Evolutionary conservation across 768 basidiomycete genomes (phyloP), one percentile per base, ranked within the genome.

Genomic region (Russula earlei): DNA sequence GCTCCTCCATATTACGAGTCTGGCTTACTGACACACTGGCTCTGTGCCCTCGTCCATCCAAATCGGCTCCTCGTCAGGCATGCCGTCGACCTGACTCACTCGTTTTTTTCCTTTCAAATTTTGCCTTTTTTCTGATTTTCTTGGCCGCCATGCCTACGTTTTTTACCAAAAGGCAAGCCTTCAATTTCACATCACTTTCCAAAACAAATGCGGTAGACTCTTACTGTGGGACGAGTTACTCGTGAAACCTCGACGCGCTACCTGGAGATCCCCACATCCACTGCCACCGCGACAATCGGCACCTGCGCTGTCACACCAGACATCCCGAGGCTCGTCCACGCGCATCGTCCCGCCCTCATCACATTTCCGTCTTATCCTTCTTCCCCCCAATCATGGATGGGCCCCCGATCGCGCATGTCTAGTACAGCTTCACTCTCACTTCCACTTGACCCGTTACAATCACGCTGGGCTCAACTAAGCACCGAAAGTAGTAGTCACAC

Each of bases 271-370:
- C 20, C 31, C 45, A 20, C 52, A 27, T 14, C 3, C 19, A 10
- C 56, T 48, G 1, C 24, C n/a, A 1, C 24, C 51, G 34, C 45
- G 41, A 36, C 27, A 17, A 20, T 34, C 41, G 12, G 52, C 47
- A 9, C 47, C 44, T 2, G 14, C 47, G 17, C 17, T 54, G 8
- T 41, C 57, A 11, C 27, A 19, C 14, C 57, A 53, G 22, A 44
- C 11, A 12, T 54, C 57, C 17, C 40, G n/a, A 27, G 27, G 17
- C 46, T 54, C 57, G 10, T 58, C 57, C 20, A 58, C 51, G 11
- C 57, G 57, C 36, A 58, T 25, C 47, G 54, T 54, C 8, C 47
- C 47, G 20, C 57, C 57, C 27, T 58, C 56, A 7, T 49, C 17
- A 33, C 57, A 5, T 49, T 52, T 7, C 57, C 46, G 5, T 49